Evolutionary conservation across 2,329 filamentous ascomycete species (phyloP), one percentile per base, ranked within the genome.

Genomic region (Penicillium sp.): DNA sequence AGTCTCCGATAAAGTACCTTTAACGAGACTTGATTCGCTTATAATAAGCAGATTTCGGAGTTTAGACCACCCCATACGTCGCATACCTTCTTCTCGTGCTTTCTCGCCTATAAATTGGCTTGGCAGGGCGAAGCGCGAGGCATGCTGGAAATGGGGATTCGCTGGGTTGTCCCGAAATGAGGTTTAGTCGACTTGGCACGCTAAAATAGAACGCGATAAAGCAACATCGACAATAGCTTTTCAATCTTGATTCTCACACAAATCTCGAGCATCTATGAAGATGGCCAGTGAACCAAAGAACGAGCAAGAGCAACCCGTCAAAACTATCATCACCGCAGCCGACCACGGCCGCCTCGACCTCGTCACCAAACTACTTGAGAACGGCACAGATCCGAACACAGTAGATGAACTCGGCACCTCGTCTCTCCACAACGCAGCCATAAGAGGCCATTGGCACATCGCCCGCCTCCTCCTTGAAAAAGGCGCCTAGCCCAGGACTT

Each of bases 361-460:
- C 20, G 49, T 60, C 22, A 49, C 53, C 31, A 54, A 37, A 15
- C 15, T 60, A n/a, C 49, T 60, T 14, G 58, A 60, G 4, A 12
- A 25, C 37, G 58, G 58, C 17, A 20, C 22, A 35, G 58, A 60
- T 53, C 58, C 58, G 14, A 60, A 60, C 25, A 60, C 58, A 4
- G 47, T 56, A 6, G 41, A 60, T 48, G 53, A 56, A 7, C 28
- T 57, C 28, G 58, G 58, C 43, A 60, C 35, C 39, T 56, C 54
- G 42, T 54, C 58, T 49, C 53, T 60, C 5, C 54, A 60, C 42
- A 60, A 57, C 31, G 58, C 58, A 41, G 54, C 58, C 20, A 60
- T 50, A 56, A 7, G 11, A 20, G 53, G 48, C 1, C 53, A 60
- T 41, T 60, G 58, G 58, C 41, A 56, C 17, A 48, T 56, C 22